phyloP scores from a whole-genome alignment of 2,329 filamentous ascomycete genomes.

The Penicillium vulpinum region DNA sequence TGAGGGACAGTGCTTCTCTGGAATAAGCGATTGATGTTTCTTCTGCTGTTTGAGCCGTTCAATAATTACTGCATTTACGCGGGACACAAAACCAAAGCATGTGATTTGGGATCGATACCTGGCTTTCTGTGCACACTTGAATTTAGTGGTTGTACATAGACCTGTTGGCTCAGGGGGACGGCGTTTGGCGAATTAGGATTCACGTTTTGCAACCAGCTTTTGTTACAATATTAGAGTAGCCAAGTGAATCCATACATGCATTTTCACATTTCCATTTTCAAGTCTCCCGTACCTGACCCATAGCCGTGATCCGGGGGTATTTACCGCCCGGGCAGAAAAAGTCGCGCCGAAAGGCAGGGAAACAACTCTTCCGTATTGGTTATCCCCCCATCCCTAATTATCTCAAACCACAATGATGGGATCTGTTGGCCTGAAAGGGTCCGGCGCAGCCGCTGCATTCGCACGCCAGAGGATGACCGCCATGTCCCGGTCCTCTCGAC shows the following conservation, averaged over 20 bases:
- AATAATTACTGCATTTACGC: conserved; percentile 13
- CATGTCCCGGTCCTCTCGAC: conserved; percentile 34
- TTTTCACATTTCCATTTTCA: background rate
- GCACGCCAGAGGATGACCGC: conserved; percentile 31
- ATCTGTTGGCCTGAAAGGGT: conserved; percentile 54
- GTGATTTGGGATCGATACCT: conserved; percentile 20
- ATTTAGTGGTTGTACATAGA: conserved; percentile 38
- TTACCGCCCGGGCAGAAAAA: conserved; percentile 40
- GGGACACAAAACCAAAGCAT: conserved; percentile 23
- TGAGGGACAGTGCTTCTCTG: conserved; percentile 67
- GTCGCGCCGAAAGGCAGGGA: conserved; percentile 33
- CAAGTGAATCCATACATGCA: background rate
- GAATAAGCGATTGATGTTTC: conserved; percentile 51
- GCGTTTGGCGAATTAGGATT: conserved; percentile 33
- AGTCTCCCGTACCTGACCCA: conserved; percentile 2
- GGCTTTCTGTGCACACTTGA: conserved; percentile 12
- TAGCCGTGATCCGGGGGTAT: conserved; percentile 12
- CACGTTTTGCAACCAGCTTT: conserved; percentile 13
- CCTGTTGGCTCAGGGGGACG: conserved; percentile 22
- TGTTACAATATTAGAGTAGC: conserved; percentile 1
- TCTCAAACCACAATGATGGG: conserved; percentile 52
- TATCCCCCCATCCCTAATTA: conserved; percentile 12
- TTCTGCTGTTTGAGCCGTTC: conserved; percentile 7
- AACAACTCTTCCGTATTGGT: conserved; percentile 15
- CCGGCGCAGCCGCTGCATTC: conserved; percentile 45